Evolutionary conservation across 1,139 yeast species (phyloP).

Genomic region (Suhomyces bokatorum): DNA sequence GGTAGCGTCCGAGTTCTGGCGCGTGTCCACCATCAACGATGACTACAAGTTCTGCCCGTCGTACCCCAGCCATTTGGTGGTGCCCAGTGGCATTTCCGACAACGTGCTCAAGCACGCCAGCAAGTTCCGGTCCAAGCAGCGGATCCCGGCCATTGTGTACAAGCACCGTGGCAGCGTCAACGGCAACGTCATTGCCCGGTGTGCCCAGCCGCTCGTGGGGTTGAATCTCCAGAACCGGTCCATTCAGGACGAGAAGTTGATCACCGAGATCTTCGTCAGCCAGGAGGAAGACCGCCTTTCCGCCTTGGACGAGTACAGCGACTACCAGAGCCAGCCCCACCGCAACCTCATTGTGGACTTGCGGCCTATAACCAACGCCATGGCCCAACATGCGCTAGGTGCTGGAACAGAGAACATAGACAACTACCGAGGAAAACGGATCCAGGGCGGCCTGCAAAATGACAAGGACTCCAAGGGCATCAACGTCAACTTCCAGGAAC

Average conservation of each 20-base stretch:
- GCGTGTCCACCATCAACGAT: constrained; percentile 63
- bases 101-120: constrained; percentile 80
- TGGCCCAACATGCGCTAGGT: constrained; percentile 95
- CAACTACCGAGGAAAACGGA: constrained; percentile 54
- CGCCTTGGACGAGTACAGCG: constrained; percentile 19
- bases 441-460: constrained; percentile 12
- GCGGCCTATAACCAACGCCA: constrained; percentile 89
- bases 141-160: constrained; percentile 83
- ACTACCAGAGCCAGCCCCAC: constrained; percentile 42
- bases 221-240: constrained; percentile 78
- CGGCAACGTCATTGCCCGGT: constrained; percentile 79
- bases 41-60: constrained; percentile 72
- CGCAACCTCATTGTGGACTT: constrained; percentile 84
- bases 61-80: constrained; percentile 67
- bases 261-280: constrained; percentile 66
- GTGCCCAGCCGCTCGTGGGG: constrained; percentile 94
- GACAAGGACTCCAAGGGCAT: constrained; percentile 13
- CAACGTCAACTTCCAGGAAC: constrained; percentile 9
- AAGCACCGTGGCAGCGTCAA: constrained; percentile 59
- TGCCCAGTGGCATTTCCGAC: constrained; percentile 78
- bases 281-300: constrained; percentile 36
- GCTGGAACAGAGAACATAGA: constrained; percentile 97
- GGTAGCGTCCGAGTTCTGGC: constrained; percentile 53
- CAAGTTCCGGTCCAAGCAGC: constrained; percentile 77
- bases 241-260: constrained; percentile 83